A percentile compares a stretch with the other conserved stretches of the same genome.
These are phyloP conservation scores for Tulasnella sp. DNA, from an alignment of 768 basidiomycete species.

Conservation along the genomic window DNA sequence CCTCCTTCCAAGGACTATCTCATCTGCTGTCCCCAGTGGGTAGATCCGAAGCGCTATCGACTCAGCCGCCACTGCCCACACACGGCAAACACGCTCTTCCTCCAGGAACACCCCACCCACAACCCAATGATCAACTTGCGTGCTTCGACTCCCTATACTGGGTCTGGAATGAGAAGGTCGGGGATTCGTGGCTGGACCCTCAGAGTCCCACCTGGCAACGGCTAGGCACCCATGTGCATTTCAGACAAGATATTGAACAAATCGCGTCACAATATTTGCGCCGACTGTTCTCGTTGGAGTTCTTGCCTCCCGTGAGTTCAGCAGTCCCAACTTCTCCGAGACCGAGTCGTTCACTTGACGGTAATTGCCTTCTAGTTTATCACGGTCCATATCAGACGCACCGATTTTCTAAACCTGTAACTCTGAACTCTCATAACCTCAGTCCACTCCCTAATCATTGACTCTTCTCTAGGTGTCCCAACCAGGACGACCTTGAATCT, in stretches of 20 bases:
- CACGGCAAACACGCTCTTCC: not conserved
- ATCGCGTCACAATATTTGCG: not conserved
- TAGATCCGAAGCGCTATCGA: not conserved
- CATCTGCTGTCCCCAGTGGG: not conserved
- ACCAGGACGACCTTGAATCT: not conserved
- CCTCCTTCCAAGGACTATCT: not conserved
- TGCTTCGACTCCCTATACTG: slow-evolving; percentile 18
- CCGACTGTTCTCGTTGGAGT: not conserved
- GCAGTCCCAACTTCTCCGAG: too few species aligned
- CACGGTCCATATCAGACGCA: too few species aligned
- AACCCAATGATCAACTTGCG: slow-evolving; percentile 18
- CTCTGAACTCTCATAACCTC: not conserved
- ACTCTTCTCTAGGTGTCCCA: not conserved
- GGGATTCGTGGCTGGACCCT: slow-evolving; percentile 19
- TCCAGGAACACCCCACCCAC: not conserved
- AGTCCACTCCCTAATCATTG: not conserved
- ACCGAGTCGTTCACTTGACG: too few species aligned
- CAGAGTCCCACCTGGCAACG: slow-evolving; percentile 15
- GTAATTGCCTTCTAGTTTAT: too few species aligned
- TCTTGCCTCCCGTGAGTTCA: not conserved
- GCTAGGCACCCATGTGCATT: slow-evolving; percentile 5
- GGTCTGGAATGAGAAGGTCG: not conserved
- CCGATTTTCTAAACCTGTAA: not conserved
- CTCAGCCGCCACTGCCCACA: not conserved
- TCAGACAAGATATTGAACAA: not conserved